Conservation (phyloP, 2,329 filamentous ascomycete species). For the Elsinoe arachidis region DNA sequence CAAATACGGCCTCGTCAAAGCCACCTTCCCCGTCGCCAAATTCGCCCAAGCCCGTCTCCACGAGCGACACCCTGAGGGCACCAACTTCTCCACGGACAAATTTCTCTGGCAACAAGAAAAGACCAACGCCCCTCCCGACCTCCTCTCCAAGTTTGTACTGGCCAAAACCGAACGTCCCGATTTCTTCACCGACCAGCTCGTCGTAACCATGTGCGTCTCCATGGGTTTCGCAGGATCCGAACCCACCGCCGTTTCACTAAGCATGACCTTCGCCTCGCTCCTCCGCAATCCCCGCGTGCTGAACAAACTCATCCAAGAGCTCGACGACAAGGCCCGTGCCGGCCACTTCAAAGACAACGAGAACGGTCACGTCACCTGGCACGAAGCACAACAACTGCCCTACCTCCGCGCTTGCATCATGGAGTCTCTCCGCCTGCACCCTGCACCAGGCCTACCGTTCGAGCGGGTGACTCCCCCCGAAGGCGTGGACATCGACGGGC, state of each 20-base stretch:
- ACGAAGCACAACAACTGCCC: neutral
- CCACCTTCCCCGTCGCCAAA: neutral
- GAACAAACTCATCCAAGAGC: neutral
- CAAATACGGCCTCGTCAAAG: neutral
- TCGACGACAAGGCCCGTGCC: neutral
- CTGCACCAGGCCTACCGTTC: neutral
- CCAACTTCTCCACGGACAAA: conserved; percentile 2
- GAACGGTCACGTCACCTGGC: neutral
- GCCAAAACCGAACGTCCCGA: neutral
- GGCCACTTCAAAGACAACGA: neutral
- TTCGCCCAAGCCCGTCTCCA: neutral
- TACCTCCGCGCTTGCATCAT: conserved; percentile 2
- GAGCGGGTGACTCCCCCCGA: neutral
- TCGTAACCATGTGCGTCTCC: neutral
- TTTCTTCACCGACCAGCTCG: conserved; percentile 2
- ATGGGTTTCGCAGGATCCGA: conserved; percentile 2
- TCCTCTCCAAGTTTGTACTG: neutral
- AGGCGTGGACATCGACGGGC: neutral
- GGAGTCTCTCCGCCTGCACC: neutral
- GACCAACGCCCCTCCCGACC: neutral
- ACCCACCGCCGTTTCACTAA: neutral
- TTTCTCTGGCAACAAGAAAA: conserved; percentile 7
- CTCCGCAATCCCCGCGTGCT: neutral
- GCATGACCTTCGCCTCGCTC: neutral
- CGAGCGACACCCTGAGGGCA: conserved; percentile 1